Evolutionary conservation across 371 early-diverging fungal species (phyloP).

Genomic region (Rhizopus stolonifer): DNA sequence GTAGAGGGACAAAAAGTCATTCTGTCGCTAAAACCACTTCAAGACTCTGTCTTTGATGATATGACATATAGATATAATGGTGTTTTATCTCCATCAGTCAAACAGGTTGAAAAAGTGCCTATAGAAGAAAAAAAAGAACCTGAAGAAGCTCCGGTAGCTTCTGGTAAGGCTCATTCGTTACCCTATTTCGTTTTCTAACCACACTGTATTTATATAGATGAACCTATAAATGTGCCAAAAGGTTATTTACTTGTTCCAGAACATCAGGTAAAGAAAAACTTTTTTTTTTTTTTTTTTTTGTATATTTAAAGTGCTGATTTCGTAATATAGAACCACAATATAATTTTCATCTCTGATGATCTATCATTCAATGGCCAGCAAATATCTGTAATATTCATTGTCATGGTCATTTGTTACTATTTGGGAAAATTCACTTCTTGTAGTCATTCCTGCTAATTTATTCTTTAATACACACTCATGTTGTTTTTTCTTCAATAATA

Average conservation of each 20-base stretch:
- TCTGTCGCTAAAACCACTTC: constrained; percentile 19
- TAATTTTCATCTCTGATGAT: constrained; percentile 48
- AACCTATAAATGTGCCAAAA: constrained; percentile 32
- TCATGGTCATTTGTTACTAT: constrained; percentile 52
- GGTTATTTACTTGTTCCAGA: constrained; percentile 50
- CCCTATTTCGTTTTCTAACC: too few species aligned
- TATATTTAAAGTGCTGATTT: too few species aligned
- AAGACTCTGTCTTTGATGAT: neutral
- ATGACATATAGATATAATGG: constrained; percentile 9
- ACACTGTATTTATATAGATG: neutral
- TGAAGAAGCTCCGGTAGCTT: neutral
- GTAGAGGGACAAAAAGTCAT: constrained; percentile 45
- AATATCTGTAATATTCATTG: constrained; percentile 46
- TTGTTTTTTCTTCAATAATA: constrained; percentile 47
- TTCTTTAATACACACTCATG: neutral
- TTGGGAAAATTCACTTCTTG: constrained; percentile 51
- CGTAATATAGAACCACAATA: constrained; percentile 40
- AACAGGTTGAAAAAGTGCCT: neutral
- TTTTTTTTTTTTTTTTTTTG: neutral
- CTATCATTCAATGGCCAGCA: constrained; percentile 53
- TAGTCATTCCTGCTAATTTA: neutral
- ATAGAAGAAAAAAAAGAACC: neutral
- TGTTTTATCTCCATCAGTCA: neutral
- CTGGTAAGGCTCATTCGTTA: too few species aligned
- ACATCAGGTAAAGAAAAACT: constrained; percentile 36